Conservation (phyloP, 73 alveolate species). For the Paramecium primaurelia region DNA sequence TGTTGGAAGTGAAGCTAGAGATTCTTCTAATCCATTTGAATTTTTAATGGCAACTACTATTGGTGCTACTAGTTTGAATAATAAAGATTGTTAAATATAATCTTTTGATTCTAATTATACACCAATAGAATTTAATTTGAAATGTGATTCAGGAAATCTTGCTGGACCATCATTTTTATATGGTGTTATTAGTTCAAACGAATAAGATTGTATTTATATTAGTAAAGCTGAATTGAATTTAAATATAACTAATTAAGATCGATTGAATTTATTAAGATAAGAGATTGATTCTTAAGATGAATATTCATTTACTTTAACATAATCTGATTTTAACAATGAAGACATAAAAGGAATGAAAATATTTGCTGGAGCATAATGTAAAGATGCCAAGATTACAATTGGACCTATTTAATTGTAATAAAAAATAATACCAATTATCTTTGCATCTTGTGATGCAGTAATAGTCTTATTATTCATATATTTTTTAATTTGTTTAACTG, state of each 20-base stretch:
- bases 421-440: neutral
- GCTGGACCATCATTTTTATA: neutral
- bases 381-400: neutral
- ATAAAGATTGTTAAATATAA: neutral
- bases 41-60: slow-evolving; percentile 38
- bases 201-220: neutral
- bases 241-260: neutral
- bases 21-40: neutral
- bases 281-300: neutral
- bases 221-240: neutral
- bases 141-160: neutral
- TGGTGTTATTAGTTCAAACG: neutral
- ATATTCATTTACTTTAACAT: neutral
- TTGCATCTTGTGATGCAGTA: neutral
- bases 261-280: neutral
- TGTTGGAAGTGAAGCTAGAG: neutral
- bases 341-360: neutral
- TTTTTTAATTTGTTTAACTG: neutral
- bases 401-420: neutral
- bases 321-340: neutral
- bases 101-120: neutral
- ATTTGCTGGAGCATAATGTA: neutral
- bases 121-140: neutral
- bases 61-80: neutral
- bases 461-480: neutral